A percentile compares a stretch with the other conserved stretches of the same genome.
These are phyloP conservation scores for Coemansia javaensis DNA, from an alignment of 192 early-diverging fungal species.

Conservation along the genomic window DNA sequence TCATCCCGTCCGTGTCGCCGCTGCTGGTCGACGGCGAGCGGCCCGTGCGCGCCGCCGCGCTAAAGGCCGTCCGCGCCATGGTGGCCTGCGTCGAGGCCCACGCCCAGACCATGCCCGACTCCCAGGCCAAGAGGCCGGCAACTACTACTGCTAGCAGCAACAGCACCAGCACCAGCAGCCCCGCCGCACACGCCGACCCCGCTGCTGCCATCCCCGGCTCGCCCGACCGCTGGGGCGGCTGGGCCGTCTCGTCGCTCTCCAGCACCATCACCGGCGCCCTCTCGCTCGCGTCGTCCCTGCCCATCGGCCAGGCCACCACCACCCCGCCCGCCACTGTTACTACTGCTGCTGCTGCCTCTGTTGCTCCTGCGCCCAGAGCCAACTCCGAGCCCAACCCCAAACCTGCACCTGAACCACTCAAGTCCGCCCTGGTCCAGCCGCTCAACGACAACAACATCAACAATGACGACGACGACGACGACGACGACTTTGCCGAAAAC, in stretches of 20 bases:
- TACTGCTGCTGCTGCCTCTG: no score
- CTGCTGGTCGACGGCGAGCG: constrained; percentile 43
- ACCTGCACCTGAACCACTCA: neutral
- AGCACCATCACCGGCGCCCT: constrained; percentile 43
- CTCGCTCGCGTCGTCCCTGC: constrained; percentile 34
- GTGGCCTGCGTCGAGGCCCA: constrained; percentile 62
- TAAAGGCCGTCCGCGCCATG: constrained; percentile 68
- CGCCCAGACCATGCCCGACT: constrained; percentile 67
- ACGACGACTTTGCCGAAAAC: constrained; percentile 7
- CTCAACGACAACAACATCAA: constrained; percentile 28
- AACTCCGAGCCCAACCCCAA: no score
- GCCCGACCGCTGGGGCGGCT: constrained; percentile 71
- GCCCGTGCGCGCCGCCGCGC: constrained; percentile 77
- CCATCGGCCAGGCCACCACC: constrained; percentile 8
- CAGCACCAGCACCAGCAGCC: no score
- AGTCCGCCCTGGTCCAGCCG: neutral
- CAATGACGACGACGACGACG: constrained; percentile 3
- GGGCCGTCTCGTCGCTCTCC: constrained; percentile 81
- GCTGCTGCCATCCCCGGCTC: constrained; percentile 47
- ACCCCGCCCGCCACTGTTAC: neutral
- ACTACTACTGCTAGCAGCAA: no score
- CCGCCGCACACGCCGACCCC: constrained; percentile 13
- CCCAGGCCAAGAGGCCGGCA: constrained; percentile 35
- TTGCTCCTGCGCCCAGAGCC: no score
- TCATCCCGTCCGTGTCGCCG: constrained; percentile 68